These are phyloP conservation scores for Dendrocalamus sinicus DNA, from an alignment of 176 grass and related monocot species.

Conservation along the genomic window DNA sequence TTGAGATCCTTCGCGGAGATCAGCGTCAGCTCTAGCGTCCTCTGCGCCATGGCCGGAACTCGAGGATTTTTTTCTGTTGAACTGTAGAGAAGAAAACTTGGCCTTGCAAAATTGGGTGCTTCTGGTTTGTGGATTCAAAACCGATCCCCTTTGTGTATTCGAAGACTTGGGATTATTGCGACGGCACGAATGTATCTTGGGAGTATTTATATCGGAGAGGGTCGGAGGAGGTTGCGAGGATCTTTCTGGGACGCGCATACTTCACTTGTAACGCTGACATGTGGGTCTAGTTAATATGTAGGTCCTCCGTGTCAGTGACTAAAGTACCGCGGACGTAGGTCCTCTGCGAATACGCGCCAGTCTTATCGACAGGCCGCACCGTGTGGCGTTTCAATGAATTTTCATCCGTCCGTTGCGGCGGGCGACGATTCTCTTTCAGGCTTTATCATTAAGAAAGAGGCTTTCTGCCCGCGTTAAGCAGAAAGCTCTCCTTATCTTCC, in stretches of 20 bases:
- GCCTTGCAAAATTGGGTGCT: background rate
- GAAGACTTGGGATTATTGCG: background rate
- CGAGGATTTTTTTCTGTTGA: background rate
- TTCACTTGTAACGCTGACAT: fast-evolving
- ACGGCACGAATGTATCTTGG: background rate
- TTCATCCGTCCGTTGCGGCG: background rate
- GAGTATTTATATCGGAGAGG: conserved; percentile 18
- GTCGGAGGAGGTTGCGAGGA: background rate
- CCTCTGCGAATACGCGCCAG: background rate
- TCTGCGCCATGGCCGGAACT: conserved; percentile 49
- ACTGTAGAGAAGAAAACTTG: background rate
- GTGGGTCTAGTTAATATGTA: fast-evolving
- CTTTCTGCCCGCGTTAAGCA: background rate
- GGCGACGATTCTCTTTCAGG: conserved; percentile 19
- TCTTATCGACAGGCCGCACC: no score
- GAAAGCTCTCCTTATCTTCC: background rate
- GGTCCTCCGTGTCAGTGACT: fast-evolving
- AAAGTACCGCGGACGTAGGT: fast-evolving
- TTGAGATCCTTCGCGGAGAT: conserved; percentile 88
- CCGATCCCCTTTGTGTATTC: background rate
- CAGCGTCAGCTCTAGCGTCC: conserved; percentile 69
- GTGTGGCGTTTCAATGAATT: background rate
- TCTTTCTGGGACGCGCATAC: background rate
- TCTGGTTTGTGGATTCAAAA: background rate
- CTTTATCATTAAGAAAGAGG: conserved; percentile 6